A percentile compares a stretch with the other conserved stretches of the same genome.
Conservation (phyloP, 306 rosid species). For the Citrullus amarus region DNA sequence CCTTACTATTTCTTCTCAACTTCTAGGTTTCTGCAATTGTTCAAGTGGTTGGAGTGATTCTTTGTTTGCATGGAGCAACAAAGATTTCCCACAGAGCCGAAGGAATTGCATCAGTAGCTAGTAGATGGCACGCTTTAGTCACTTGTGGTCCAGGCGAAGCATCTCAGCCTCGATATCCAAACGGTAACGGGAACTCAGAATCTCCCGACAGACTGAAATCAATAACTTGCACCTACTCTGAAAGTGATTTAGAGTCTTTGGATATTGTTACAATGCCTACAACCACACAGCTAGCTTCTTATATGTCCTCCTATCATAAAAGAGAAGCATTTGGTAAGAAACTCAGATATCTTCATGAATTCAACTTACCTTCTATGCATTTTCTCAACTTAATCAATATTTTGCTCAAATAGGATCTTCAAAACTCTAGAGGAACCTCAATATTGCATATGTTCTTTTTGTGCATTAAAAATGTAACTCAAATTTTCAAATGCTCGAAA, state of each 20-base stretch:
- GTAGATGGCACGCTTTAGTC: slow-evolving; percentile 43
- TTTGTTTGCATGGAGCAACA: slow-evolving; percentile 32
- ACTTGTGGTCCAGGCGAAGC: slow-evolving; percentile 23
- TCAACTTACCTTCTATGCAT: not conserved
- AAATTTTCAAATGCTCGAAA: not conserved
- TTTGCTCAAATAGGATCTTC: not conserved
- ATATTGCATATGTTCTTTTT: not conserved
- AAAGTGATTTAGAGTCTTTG: slow-evolving; percentile 26
- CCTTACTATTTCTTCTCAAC: not conserved
- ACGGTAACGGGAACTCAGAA: slow-evolving; percentile 8
- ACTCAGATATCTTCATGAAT: not conserved
- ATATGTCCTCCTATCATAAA: slow-evolving; percentile 23
- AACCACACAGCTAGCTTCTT: slow-evolving; percentile 24
- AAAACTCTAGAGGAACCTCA: not conserved
- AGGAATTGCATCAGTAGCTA: slow-evolving; percentile 27
- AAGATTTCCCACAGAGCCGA: slow-evolving; percentile 40
- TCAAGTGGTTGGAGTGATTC: slow-evolving; percentile 31
- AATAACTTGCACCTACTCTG: slow-evolving; percentile 18
- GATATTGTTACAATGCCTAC: slow-evolving; percentile 26
- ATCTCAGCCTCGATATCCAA: slow-evolving; percentile 7
- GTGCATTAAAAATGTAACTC: not conserved
- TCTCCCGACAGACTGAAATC: not conserved
- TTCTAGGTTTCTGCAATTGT: slow-evolving; percentile 27
- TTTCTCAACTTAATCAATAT: not conserved
- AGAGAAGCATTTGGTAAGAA: slow-evolving; percentile 36